Percentiles rank a stretch among this genome's conserved stretches.
phyloP scores from a whole-genome alignment of 1,284 basidiomycete genomes.

The Agroathelia rolfsii region DNA sequence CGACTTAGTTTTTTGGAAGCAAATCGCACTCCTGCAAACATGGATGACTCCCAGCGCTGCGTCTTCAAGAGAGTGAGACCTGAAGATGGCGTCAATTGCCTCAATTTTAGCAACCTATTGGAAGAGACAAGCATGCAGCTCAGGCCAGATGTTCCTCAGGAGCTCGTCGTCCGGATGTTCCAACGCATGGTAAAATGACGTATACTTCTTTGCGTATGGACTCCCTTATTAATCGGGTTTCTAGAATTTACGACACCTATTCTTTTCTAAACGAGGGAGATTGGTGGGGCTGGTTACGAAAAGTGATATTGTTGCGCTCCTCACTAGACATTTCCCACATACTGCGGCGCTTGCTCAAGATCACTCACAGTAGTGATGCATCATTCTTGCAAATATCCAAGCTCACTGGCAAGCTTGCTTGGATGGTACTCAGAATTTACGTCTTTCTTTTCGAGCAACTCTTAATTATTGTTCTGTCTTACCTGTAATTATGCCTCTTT shows the following conservation, averaged over 20 bases:
- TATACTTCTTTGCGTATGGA: slow-evolving; percentile 1
- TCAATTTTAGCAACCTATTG: slow-evolving; percentile 41
- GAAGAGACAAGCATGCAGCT: slow-evolving; percentile 55
- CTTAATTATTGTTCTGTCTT: no score
- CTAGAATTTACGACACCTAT: slow-evolving; percentile 57
- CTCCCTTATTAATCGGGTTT: slow-evolving; percentile 5
- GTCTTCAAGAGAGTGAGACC: no score
- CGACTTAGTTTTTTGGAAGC: no score
- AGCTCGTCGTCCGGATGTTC: slow-evolving; percentile 63
- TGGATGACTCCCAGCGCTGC: no score
- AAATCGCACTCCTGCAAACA: no score
- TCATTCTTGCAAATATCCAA: no score
- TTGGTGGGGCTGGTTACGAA: slow-evolving; percentile 60
- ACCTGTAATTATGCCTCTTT: no score
- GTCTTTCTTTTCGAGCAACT: no score
- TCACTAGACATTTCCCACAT: slow-evolving; percentile 50
- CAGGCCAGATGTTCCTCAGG: slow-evolving; percentile 56
- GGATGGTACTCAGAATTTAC: no score
- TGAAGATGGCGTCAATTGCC: slow-evolving; percentile 18
- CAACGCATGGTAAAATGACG: slow-evolving; percentile 47
- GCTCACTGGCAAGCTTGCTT: no score
- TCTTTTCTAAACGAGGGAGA: slow-evolving; percentile 52
- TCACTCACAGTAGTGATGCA: no score
- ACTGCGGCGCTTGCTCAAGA: slow-evolving; percentile 32
- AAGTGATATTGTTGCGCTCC: slow-evolving; percentile 50